Evolutionary conservation across 768 basidiomycete species (phyloP), one percentile per base, ranked within the genome.

Genomic region (Phanerodontia chrysosporium): DNA sequence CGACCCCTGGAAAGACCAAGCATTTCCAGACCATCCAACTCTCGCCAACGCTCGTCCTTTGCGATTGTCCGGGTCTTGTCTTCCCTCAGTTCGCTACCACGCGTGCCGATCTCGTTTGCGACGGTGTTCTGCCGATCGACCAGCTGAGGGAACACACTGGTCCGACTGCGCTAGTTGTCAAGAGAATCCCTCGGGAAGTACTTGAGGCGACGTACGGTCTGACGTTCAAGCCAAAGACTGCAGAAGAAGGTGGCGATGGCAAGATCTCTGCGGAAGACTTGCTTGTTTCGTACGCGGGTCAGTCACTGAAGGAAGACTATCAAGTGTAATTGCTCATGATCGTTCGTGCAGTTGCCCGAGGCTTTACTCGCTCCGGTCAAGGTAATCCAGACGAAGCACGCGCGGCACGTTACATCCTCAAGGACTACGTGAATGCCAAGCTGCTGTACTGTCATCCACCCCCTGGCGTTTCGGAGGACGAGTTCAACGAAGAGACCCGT

Each of bases 1-100:
- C 96, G 0, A 99, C 97, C 0, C 97, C 97, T 0, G 97, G 97
- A 62, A 92, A 98, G 76, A 99, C 97, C 14, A 99, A 99, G 70
- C 96, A 99, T 73, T 98, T 98, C 75, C 97, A 99, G 73, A 98
- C 97, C 0, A 95, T 98, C 65, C 85, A 93, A 67, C 81, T 99
- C n/a, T 95, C 94, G 12, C 83, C 89, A 18, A 78, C 84, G 2
- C 88, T 98, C 44, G 78, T 88, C 48, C 83, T 99, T 21, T 98
- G 95, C 65, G 97, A 99, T 74, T 99, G 97, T 75, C 97, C 97
- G 18, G 97, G 97, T 69, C 77, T 98, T 35, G 97, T 99, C 36
- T 98, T 98, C 69, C 97, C 97, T 6, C 97, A 99, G 67, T 99
- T 98, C 73, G 92, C 97, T 2, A 95, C 92, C 27, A 98, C 95